Evolutionary conservation across 768 basidiomycete species (phyloP).

Genomic region (Mycena leptocephala): DNA sequence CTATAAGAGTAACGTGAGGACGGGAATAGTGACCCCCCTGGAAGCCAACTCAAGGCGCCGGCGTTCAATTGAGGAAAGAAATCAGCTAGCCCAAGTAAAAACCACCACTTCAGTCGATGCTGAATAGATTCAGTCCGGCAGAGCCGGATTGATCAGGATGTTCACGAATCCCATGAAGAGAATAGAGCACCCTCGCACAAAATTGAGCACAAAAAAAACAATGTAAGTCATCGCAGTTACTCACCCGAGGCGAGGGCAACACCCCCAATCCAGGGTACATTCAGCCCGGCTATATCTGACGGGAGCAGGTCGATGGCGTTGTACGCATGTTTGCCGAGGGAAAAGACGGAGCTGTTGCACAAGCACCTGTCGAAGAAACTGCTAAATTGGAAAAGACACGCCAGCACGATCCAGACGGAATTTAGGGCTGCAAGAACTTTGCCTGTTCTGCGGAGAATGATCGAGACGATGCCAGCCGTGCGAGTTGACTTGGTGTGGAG

Average conservation of each 20-base stretch:
- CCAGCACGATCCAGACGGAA: constrained; percentile 40
- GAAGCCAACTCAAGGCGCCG: too few relatives aligned
- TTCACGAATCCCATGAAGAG: constrained; percentile 29
- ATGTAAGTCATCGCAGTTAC: neutral
- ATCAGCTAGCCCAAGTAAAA: neutral
- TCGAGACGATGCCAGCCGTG: constrained; percentile 41
- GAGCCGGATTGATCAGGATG: constrained; percentile 20
- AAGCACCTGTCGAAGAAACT: constrained; percentile 41
- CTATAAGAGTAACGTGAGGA: too few relatives aligned
- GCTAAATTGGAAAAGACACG: constrained; percentile 44
- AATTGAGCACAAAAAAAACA: neutral
- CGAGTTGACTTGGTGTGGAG: constrained; percentile 43
- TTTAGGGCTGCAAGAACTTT: constrained; percentile 42
- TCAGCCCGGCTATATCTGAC: constrained; percentile 13
- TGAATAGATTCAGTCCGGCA: constrained; percentile 10
- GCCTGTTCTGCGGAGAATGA: constrained; percentile 38
- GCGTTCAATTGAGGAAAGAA: too few relatives aligned
- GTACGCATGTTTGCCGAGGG: constrained; percentile 37
- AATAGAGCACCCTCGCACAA: constrained; percentile 7
- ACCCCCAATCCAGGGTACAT: constrained; percentile 21
- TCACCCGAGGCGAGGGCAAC: constrained; percentile 21
- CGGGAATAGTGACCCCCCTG: too few relatives aligned
- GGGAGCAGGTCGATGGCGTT: constrained; percentile 36
- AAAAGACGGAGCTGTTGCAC: constrained; percentile 43
- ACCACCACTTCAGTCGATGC: neutral